These are phyloP conservation scores for Takashimella koratensis DNA, from an alignment of 1,284 basidiomycete genomes.

Conservation along the genomic window DNA sequence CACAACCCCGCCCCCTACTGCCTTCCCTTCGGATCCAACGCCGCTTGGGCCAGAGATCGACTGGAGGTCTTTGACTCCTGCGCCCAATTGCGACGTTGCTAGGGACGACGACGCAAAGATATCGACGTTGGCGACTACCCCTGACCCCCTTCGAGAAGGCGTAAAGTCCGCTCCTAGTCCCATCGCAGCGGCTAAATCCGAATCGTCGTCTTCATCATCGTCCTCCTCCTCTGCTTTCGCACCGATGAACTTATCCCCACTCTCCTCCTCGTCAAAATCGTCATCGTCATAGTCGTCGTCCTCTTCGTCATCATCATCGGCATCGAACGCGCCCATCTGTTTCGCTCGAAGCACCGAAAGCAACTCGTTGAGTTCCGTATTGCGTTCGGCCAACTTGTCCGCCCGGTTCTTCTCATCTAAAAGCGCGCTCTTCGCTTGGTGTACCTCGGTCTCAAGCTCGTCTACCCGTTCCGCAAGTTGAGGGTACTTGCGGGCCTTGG, in stretches of 20 bases:
- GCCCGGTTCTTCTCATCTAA: slow-evolving; percentile 7
- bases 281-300: slow-evolving; percentile 7
- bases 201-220: slow-evolving; percentile 4
- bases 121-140: too few relatives aligned
- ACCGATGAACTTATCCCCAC: not conserved
- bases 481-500: slow-evolving; percentile 24
- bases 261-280: slow-evolving; percentile 7
- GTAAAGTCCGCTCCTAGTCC: too few relatives aligned
- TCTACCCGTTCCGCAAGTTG: slow-evolving; percentile 18
- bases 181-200: not conserved
- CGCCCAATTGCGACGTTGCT: too few relatives aligned
- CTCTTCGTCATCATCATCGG: slow-evolving; percentile 9
- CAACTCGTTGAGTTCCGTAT: slow-evolving; percentile 32
- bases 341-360: slow-evolving; percentile 24
- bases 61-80: too few relatives aligned
- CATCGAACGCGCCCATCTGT: slow-evolving; percentile 31
- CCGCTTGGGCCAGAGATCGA: too few relatives aligned
- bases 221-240: slow-evolving; percentile 8
- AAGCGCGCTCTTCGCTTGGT: slow-evolving; percentile 1
- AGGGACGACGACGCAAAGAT: not conserved
- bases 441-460: slow-evolving; percentile 12
- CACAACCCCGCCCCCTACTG: not conserved
- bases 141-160: too few relatives aligned
- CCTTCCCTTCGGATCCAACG: too few relatives aligned
- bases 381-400: slow-evolving; percentile 22